A percentile compares a stretch with the other conserved stretches of the same genome.
Conservation (phyloP, 345 rosid species). For the Viola odorata region DNA sequence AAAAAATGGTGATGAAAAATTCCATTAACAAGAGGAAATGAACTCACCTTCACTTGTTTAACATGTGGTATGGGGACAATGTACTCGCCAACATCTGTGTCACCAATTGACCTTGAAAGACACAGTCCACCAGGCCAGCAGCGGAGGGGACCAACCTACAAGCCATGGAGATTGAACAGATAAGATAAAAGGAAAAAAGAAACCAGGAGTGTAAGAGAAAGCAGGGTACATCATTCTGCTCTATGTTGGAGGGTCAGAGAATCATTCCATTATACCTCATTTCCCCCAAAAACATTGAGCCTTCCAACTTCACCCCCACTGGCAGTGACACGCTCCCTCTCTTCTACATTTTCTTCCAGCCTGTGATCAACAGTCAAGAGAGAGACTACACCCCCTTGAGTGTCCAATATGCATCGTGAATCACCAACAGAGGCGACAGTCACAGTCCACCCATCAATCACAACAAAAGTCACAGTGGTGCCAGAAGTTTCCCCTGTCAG, state of each 20-base stretch:
- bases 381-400: slow-evolving; percentile 91
- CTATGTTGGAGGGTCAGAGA: not conserved
- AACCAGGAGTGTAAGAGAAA: not conserved
- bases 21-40: slow-evolving; percentile 3
- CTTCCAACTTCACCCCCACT: slow-evolving; percentile 99
- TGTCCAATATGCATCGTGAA: slow-evolving; percentile 96
- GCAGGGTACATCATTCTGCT: not conserved
- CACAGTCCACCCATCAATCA: slow-evolving; percentile 96
- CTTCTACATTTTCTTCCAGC: slow-evolving; percentile 95
- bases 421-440: slow-evolving; percentile 99
- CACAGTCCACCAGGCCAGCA: slow-evolving; percentile 99
- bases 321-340: slow-evolving; percentile 98
- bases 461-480: slow-evolving; percentile 93
- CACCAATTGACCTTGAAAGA: slow-evolving; percentile 98
- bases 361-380: slow-evolving; percentile 97
- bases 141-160: slow-evolving; percentile 94
- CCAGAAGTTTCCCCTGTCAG: slow-evolving; percentile 96
- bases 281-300: slow-evolving; percentile 91
- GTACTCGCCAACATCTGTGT: slow-evolving; percentile 96
- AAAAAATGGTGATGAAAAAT: not conserved
- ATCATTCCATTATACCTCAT: slow-evolving; percentile 51
- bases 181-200: not conserved
- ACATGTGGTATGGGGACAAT: slow-evolving; percentile 98
- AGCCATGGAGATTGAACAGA: slow-evolving; percentile 10
- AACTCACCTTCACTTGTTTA: slow-evolving; percentile 91